A percentile compares a stretch with the other conserved stretches of the same genome.
Evolutionary conservation across 208 protist genomes (phyloP).

Genomic region (Leishmania braziliensis): DNA sequence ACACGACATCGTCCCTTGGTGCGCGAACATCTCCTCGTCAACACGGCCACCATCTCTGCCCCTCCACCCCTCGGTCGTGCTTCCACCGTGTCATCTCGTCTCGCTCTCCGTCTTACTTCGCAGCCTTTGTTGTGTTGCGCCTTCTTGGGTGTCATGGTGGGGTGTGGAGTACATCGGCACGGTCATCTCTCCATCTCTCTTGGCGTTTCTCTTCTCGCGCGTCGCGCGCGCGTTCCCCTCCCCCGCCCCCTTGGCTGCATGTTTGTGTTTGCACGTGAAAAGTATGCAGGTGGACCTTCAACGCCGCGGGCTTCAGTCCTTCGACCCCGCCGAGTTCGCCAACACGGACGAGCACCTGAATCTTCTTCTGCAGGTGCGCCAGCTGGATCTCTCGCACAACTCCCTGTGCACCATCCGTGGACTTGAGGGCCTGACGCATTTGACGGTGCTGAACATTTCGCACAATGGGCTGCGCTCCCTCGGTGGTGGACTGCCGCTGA

Average conservation of each 20-base stretch:
- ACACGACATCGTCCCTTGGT: too few species aligned
- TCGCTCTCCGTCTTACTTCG: neutral
- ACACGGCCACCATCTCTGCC: neutral
- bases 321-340: constrained; percentile 66
- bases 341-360: constrained; percentile 38
- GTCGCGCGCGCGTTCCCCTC: neutral
- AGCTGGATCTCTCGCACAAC: constrained; percentile 78
- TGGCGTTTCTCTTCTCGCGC: neutral
- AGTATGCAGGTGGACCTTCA: constrained; percentile 65
- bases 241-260: neutral
- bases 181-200: neutral
- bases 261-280: neutral
- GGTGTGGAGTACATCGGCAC: neutral
- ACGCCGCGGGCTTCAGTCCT: constrained; percentile 59
- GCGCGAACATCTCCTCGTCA: too few species aligned
- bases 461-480: constrained; percentile 68
- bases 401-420: constrained; percentile 52
- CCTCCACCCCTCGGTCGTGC: neutral
- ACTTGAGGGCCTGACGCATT: constrained; percentile 57
- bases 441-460: constrained; percentile 69
- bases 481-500: constrained; percentile 51
- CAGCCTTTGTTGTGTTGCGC: neutral
- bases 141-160: neutral
- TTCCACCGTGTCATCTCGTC: neutral
- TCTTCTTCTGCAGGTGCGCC: constrained; percentile 34